Conservation (phyloP, 140 eudicot species). For the Anethum foeniculum region DNA sequence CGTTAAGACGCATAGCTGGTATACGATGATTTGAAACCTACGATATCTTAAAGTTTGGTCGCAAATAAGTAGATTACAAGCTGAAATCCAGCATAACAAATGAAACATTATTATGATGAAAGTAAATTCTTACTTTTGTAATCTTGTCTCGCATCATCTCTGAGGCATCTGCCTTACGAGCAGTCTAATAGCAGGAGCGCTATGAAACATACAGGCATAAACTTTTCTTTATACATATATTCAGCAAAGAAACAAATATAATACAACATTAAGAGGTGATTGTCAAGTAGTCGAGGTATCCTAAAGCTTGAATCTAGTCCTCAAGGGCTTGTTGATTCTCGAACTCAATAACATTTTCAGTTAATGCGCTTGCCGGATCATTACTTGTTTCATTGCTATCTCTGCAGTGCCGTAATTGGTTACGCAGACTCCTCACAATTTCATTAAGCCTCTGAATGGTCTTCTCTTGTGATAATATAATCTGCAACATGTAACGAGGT, state of each 20-base stretch:
- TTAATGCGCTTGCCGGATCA: slow-evolving; percentile 21
- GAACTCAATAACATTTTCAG: slow-evolving; percentile 32
- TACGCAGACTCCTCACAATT: slow-evolving; percentile 38
- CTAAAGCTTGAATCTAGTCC: slow-evolving; percentile 13
- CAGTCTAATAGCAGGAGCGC: background rate
- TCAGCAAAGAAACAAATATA: background rate
- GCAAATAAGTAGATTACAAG: background rate
- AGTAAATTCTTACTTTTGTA: background rate
- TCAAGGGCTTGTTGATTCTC: slow-evolving; percentile 30
- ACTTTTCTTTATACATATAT: background rate
- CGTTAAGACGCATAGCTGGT: background rate
- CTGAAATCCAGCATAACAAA: background rate
- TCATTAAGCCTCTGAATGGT: slow-evolving; percentile 46
- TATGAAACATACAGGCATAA: background rate
- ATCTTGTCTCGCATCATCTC: background rate
- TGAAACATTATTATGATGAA: background rate
- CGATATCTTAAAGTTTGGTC: background rate
- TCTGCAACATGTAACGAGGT: slow-evolving; percentile 8
- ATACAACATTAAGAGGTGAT: background rate
- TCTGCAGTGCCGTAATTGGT: slow-evolving; percentile 39
- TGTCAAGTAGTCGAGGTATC: background rate
- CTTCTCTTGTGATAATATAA: slow-evolving; percentile 53
- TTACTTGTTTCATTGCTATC: slow-evolving; percentile 26
- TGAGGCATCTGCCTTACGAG: background rate
- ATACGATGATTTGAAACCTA: background rate